Percentiles rank a stretch among this genome's conserved stretches.
Evolutionary conservation across 2,329 filamentous ascomycete species (phyloP).

Genomic region (Stemphylium beticola): DNA sequence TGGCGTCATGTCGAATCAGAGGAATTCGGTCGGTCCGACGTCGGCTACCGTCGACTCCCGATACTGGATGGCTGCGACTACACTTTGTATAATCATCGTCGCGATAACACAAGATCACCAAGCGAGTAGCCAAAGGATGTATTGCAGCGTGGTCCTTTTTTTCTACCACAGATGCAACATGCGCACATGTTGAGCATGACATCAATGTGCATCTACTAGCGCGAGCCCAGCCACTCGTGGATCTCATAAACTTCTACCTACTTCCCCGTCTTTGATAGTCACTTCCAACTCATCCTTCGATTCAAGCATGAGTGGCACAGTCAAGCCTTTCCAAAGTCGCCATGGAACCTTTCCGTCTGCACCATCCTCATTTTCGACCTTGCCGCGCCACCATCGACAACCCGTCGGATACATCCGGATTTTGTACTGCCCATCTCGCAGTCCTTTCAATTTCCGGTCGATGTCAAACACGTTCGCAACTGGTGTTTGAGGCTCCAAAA

Average conservation of each 20-base stretch:
- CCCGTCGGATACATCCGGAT: not conserved
- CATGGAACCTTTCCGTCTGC: not conserved
- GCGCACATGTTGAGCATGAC: not conserved
- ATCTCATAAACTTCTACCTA: not conserved
- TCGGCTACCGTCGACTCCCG: constrained; percentile 1
- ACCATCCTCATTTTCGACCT: not conserved
- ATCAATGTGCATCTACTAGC: constrained; percentile 4
- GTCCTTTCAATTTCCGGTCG: not conserved
- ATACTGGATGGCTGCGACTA: not conserved
- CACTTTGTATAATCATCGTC: not conserved
- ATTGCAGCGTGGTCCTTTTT: not conserved
- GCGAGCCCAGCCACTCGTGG: not conserved
- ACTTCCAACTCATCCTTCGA: constrained; percentile 1
- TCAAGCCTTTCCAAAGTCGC: not conserved
- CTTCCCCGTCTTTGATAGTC: not conserved
- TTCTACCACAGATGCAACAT: not conserved
- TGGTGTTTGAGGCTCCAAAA: not conserved
- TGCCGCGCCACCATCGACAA: constrained; percentile 3
- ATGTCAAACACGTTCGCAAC: not conserved
- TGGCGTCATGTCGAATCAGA: constrained; percentile 20
- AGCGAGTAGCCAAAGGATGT: no score
- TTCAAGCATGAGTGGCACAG: constrained; percentile 3
- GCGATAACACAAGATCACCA: not conserved
- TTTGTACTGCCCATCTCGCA: not conserved
- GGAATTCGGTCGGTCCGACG: constrained; percentile 8